Evolutionary conservation across 768 basidiomycete species (phyloP).

Genomic region (Naganishia vaughanmartiniae): DNA sequence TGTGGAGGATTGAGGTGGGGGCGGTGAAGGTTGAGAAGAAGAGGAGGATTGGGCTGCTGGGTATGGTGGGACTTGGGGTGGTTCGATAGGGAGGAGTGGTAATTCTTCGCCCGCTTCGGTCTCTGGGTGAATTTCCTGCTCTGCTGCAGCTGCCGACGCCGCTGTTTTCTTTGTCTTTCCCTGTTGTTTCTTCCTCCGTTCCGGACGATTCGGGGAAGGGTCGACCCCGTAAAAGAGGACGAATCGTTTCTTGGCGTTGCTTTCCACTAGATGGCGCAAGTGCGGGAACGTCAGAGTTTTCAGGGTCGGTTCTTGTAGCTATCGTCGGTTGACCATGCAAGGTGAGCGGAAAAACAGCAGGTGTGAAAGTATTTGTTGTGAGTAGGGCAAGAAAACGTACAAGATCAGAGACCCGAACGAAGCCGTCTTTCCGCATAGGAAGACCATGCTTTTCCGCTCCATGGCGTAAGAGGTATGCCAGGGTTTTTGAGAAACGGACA

Average conservation of each 20-base stretch:
- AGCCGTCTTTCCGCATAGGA: conserved; percentile 77
- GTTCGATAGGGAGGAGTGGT: conserved; percentile 10
- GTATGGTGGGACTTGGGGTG: conserved; percentile 25
- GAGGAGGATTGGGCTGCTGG: neutral
- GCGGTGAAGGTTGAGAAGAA: neutral
- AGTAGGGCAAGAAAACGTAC: too few species aligned
- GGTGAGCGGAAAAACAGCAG: too few species aligned
- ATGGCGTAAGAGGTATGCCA: conserved; percentile 89
- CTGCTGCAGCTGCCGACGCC: too few species aligned
- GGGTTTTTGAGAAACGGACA: conserved; percentile 73
- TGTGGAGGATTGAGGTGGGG: conserved; percentile 3
- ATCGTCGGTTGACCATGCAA: too few species aligned
- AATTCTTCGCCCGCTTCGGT: conserved; percentile 5
- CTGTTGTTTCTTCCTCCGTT: conserved; percentile 33
- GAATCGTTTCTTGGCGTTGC: conserved; percentile 53
- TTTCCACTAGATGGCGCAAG: conserved; percentile 47
- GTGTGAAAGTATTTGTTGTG: too few species aligned
- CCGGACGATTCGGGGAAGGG: conserved; percentile 39
- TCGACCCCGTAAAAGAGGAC: conserved; percentile 48
- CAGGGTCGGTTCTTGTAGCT: conserved; percentile 72
- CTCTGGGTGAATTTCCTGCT: neutral
- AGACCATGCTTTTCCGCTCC: conserved; percentile 75
- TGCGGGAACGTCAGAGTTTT: conserved; percentile 58
- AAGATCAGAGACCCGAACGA: conserved; percentile 73
- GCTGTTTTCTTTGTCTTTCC: neutral